Conservation (phyloP, 306 rosid species). For the Fragaria iinumae region DNA sequence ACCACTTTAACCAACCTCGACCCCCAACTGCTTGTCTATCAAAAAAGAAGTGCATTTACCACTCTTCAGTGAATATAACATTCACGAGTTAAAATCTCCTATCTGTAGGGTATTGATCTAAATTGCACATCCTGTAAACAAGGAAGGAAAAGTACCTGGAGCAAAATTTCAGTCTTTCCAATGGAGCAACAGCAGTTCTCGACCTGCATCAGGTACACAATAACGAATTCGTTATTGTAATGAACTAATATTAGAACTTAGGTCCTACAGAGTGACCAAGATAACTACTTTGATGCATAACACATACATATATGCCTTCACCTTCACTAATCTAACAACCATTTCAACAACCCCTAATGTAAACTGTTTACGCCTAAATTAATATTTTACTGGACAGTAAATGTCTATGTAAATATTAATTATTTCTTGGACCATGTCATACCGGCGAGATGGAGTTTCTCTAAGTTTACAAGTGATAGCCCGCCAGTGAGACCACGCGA, state of each 20-base stretch:
- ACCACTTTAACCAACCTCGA: background rate
- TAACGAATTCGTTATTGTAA: background rate
- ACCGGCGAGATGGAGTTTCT: too few species aligned
- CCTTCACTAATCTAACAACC: background rate
- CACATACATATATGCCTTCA: background rate
- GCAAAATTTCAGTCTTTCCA: too few species aligned
- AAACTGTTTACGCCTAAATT: too few species aligned
- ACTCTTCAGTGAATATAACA: conserved; percentile 3
- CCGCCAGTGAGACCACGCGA: too few species aligned
- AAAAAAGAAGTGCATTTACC: background rate
- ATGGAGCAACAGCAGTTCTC: too few species aligned
- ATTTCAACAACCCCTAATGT: conserved; percentile 12
- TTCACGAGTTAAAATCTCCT: background rate
- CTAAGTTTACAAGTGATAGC: too few species aligned
- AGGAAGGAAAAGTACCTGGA: too few species aligned
- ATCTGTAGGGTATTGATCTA: background rate
- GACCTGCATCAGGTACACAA: conserved; percentile 42
- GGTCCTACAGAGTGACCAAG: background rate
- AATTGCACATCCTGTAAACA: background rate
- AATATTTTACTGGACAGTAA: too few species aligned
- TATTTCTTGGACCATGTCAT: too few species aligned
- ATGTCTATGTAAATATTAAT: too few species aligned
- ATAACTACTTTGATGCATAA: background rate
- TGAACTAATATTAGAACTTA: background rate
- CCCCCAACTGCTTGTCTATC: background rate